These are phyloP conservation scores for Meyerozyma smithsonii DNA, from an alignment of 1,139 yeast genomes.

Conservation along the genomic window DNA sequence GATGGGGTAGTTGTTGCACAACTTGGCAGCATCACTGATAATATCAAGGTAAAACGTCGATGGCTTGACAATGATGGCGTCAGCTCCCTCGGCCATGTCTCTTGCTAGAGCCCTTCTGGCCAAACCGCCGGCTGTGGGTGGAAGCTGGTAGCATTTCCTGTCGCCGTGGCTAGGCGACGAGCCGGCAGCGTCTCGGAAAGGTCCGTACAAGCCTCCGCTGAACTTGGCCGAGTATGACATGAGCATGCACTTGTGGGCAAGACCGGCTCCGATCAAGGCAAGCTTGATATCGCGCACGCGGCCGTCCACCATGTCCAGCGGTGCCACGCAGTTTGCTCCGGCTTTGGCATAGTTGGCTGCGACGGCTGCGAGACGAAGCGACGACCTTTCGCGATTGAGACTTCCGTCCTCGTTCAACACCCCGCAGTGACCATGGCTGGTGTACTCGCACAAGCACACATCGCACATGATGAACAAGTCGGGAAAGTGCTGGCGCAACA, in stretches of 20 bases:
- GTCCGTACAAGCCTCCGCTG: conserved; percentile 88
- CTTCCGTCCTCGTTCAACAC: conserved; percentile 81
- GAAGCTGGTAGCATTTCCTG: conserved; percentile 88
- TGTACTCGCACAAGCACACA: conserved; percentile 95
- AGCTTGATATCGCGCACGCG: conserved; percentile 82
- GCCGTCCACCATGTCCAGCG: conserved; percentile 98
- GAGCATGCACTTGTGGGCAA: conserved; percentile 84
- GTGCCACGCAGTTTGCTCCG: conserved; percentile 95
- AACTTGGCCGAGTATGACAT: conserved; percentile 96
- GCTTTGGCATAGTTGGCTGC: conserved; percentile 95
- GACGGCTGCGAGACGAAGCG: conserved; percentile 83
- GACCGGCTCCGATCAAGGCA: conserved; percentile 76
- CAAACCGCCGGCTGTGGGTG: conserved; percentile 87
- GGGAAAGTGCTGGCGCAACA: conserved; percentile 64
- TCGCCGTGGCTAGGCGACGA: conserved; percentile 88
- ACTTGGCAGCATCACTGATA: conserved; percentile 78
- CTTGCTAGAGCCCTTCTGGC: conserved; percentile 88
- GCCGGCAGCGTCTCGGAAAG: conserved; percentile 97
- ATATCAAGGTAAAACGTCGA: conserved; percentile 92
- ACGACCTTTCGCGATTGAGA: conserved; percentile 70
- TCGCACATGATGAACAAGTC: conserved; percentile 85
- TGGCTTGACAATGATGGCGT: conserved; percentile 94
- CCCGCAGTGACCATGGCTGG: conserved; percentile 97
- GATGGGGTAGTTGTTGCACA: conserved; percentile 80
- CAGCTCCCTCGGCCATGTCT: conserved; percentile 91